phyloP scores from a whole-genome alignment of 2,329 filamentous ascomycete species.

The Pseudogymnoascus sp. region DNA sequence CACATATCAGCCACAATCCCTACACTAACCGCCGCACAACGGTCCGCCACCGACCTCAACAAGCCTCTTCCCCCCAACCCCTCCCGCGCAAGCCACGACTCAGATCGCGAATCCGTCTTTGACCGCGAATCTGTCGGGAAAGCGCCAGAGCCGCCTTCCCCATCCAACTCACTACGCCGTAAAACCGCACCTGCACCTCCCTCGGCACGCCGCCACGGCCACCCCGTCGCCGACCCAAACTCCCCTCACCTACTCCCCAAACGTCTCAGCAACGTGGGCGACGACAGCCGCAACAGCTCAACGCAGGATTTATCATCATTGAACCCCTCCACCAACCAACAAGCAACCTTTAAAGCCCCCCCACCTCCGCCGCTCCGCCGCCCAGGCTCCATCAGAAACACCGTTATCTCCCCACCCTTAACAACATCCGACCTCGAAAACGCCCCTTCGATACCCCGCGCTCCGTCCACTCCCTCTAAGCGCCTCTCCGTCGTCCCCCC shows the following conservation, averaged over 20 bases:
- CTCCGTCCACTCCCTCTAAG: slow-evolving; percentile 36
- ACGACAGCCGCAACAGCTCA: slow-evolving; percentile 18
- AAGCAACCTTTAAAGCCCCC: slow-evolving; percentile 20
- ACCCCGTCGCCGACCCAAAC: slow-evolving; percentile 24
- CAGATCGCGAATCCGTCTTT: slow-evolving; percentile 39
- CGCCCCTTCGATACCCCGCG: slow-evolving; percentile 17
- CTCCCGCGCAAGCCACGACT: slow-evolving; percentile 36
- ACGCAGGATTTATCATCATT: slow-evolving; percentile 13
- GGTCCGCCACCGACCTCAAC: slow-evolving; percentile 44
- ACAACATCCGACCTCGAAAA: slow-evolving; percentile 20
- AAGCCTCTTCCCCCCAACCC: slow-evolving; percentile 55
- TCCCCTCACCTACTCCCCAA: slow-evolving; percentile 18
- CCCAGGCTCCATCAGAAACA: slow-evolving; percentile 19
- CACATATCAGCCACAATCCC: slow-evolving; percentile 15
- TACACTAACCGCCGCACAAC: slow-evolving; percentile 28
- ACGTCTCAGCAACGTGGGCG: slow-evolving; percentile 25
- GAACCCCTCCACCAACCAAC: slow-evolving; percentile 11
- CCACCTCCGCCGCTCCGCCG: slow-evolving; percentile 29
- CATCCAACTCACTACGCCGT: slow-evolving; percentile 25
- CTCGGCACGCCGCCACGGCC: slow-evolving; percentile 28
- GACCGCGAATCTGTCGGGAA: slow-evolving; percentile 47
- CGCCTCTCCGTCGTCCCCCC: slow-evolving; percentile 22
- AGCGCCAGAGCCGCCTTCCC: slow-evolving; percentile 37
- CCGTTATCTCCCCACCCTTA: slow-evolving; percentile 18
- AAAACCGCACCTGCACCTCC: slow-evolving; percentile 35